Evolutionary conservation across 73 alveolate species (phyloP).

Genomic region (Effrenium voratum): DNA sequence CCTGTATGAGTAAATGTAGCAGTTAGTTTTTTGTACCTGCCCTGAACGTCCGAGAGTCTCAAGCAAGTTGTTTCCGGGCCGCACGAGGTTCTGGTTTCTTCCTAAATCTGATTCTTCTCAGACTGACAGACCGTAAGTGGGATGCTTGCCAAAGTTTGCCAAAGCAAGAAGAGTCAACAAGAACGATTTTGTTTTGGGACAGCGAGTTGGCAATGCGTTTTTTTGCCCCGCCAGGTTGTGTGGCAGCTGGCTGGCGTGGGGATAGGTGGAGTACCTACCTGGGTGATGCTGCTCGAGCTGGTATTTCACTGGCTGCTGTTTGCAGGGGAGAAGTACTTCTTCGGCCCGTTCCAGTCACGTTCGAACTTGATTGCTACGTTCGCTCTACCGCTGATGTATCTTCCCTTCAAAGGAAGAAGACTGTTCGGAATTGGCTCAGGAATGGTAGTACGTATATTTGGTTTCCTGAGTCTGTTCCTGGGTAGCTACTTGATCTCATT

Average conservation of each 20-base stretch:
- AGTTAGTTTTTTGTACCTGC: too few relatives aligned
- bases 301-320: conserved; percentile 18
- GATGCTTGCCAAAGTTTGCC: too few relatives aligned
- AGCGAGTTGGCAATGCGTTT: too few relatives aligned
- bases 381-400: neutral
- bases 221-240: too few relatives aligned
- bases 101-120: too few relatives aligned
- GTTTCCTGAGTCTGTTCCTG: neutral
- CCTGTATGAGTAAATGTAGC: too few relatives aligned
- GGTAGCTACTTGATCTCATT: neutral
- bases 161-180: too few relatives aligned
- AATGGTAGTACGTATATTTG: neutral
- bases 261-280: neutral
- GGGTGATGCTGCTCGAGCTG: conserved; percentile 2
- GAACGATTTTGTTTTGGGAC: too few relatives aligned
- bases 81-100: too few relatives aligned
- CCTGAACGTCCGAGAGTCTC: too few relatives aligned
- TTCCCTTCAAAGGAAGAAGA: neutral
- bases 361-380: neutral
- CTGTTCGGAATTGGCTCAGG: conserved; percentile 8
- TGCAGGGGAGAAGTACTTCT: neutral
- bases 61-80: too few relatives aligned
- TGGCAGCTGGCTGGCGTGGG: neutral
- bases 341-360: conserved; percentile 10
- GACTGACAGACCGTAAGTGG: too few relatives aligned